Conservation (phyloP, 495 filamentous ascomycete species). For the Neurospora cerealis region DNA sequence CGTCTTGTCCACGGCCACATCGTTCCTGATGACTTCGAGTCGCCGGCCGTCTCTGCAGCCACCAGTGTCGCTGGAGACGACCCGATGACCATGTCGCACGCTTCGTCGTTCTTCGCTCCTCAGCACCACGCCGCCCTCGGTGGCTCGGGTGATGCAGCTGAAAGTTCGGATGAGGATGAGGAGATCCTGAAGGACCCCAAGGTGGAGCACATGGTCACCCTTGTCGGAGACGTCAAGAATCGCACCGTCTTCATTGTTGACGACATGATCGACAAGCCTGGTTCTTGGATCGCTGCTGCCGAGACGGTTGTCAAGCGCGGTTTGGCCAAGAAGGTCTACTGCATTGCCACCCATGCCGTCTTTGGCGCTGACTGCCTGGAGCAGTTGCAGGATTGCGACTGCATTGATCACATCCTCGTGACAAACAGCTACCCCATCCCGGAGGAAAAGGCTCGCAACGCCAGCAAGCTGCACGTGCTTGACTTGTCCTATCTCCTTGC, state of each 20-base stretch:
- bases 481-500: slow-evolving; percentile 79
- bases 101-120: slow-evolving; percentile 44
- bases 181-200: slow-evolving; percentile 61
- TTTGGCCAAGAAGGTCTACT: slow-evolving; percentile 86
- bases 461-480: slow-evolving; percentile 79
- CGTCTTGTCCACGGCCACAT: slow-evolving; percentile 92
- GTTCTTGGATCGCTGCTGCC: slow-evolving; percentile 96
- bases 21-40: slow-evolving; percentile 88
- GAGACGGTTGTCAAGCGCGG: slow-evolving; percentile 94
- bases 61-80: slow-evolving; percentile 46
- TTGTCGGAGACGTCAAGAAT: slow-evolving; percentile 85
- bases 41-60: slow-evolving; percentile 54
- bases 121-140: slow-evolving; percentile 57
- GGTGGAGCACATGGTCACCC: slow-evolving; percentile 85
- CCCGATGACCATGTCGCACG: slow-evolving; percentile 46
- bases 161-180: slow-evolving; percentile 82
- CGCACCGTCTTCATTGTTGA: slow-evolving; percentile 88
- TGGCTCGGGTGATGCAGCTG: slow-evolving; percentile 68
- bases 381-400: slow-evolving; percentile 83
- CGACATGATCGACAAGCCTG: slow-evolving; percentile 97
- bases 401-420: slow-evolving; percentile 88
- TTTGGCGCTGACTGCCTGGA: slow-evolving; percentile 84
- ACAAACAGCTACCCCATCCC: slow-evolving; percentile 93
- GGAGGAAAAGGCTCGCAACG: slow-evolving; percentile 52
- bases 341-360: slow-evolving; percentile 92